Conservation (phyloP, 2,329 filamentous ascomycete genomes). For the Clathrospora elynae region DNA sequence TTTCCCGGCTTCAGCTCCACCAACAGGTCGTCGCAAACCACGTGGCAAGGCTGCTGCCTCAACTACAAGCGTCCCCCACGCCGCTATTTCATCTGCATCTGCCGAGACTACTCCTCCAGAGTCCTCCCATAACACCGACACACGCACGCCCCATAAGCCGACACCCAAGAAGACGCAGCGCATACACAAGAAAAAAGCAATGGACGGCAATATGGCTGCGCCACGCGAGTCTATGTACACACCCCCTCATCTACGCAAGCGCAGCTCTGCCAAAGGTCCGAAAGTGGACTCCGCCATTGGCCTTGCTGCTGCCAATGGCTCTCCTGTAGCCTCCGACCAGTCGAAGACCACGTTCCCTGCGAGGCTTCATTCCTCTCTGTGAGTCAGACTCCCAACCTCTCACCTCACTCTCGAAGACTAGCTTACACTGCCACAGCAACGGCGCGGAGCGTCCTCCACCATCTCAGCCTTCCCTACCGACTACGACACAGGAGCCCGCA, state of each 20-base stretch:
- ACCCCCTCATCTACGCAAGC: slow-evolving; percentile 35
- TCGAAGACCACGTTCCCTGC: slow-evolving; percentile 5
- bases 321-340: slow-evolving; percentile 9
- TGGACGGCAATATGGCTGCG: slow-evolving; percentile 10
- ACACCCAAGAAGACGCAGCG: background rate
- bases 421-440: slow-evolving; percentile 7
- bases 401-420: background rate
- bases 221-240: slow-evolving; percentile 17
- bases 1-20: background rate
- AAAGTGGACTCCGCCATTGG: slow-evolving; percentile 11
- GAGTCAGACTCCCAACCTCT: slow-evolving; percentile 7
- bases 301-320: slow-evolving; percentile 1
- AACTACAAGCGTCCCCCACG: background rate
- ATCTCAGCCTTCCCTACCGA: slow-evolving; percentile 5
- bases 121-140: background rate
- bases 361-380: slow-evolving; percentile 12
- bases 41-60: slow-evolving; percentile 8
- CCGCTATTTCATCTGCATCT: slow-evolving; percentile 7
- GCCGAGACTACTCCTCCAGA: slow-evolving; percentile 1
- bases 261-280: background rate
- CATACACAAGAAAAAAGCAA: slow-evolving; percentile 5
- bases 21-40: slow-evolving; percentile 1
- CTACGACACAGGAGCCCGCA: slow-evolving; percentile 3
- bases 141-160: background rate
- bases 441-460: background rate